These are phyloP conservation scores for Schizophyllum amplum DNA, from an alignment of 1,284 basidiomycete genomes.

Conservation along the genomic window DNA sequence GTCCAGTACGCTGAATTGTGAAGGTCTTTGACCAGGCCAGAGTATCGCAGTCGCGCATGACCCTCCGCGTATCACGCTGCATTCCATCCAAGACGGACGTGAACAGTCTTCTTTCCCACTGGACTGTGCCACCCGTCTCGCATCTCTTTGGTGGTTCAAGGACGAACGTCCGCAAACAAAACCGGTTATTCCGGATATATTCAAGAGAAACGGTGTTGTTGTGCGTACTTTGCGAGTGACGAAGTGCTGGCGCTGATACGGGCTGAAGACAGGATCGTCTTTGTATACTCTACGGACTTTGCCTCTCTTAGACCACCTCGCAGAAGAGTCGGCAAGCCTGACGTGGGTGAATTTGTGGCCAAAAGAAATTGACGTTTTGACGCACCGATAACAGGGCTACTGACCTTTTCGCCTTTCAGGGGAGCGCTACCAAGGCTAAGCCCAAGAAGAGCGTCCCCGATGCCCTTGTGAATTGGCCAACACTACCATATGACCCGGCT, in stretches of 20 bases:
- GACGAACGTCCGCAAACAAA: constrained; percentile 33
- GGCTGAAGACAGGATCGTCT: constrained; percentile 61
- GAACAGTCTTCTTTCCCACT: constrained; percentile 36
- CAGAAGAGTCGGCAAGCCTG: constrained; percentile 52
- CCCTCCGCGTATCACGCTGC: constrained; percentile 57
- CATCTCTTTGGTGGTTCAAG: constrained; percentile 64
- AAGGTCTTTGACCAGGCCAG: constrained; percentile 38
- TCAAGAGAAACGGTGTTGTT: constrained; percentile 56
- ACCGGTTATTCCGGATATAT: constrained; percentile 62
- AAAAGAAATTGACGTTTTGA: constrained; percentile 8
- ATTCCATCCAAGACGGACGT: constrained; percentile 69
- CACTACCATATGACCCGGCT: constrained; percentile 43
- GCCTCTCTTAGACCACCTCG: constrained; percentile 61
- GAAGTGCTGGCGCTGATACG: constrained; percentile 1
- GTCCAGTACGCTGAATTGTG: too few relatives aligned
- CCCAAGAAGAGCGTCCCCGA: constrained; percentile 40
- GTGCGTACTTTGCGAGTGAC: constrained; percentile 31
- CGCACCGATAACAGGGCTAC: constrained; percentile 39
- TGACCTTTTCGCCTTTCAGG: constrained; percentile 72
- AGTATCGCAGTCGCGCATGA: constrained; percentile 65
- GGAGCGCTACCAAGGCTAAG: constrained; percentile 41
- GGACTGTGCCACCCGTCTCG: constrained; percentile 24
- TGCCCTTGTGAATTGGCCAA: constrained; percentile 60
- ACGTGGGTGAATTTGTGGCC: constrained; percentile 35
- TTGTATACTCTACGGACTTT: constrained; percentile 59